Conservation (phyloP, 768 basidiomycete genomes). For the Phylloporus sp. region DNA sequence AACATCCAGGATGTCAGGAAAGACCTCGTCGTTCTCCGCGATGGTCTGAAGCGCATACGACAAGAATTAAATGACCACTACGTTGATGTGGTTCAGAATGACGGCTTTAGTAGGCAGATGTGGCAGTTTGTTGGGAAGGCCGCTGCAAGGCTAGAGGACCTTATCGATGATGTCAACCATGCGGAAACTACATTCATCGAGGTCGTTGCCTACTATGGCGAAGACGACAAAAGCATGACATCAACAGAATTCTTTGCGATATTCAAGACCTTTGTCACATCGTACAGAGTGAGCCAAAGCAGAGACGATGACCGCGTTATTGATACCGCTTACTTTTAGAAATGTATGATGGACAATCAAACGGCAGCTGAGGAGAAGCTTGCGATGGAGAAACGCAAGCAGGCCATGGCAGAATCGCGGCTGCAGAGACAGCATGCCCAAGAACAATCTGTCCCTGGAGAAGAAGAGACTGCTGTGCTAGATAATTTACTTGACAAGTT, state of each 20-base stretch:
- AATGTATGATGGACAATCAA: slow-evolving; percentile 82
- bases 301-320: not conserved
- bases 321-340: slow-evolving; percentile 41
- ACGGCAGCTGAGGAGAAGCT: slow-evolving; percentile 64
- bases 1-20: slow-evolving; percentile 84
- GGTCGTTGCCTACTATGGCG: slow-evolving; percentile 87
- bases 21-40: slow-evolving; percentile 63
- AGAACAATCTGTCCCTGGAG: slow-evolving; percentile 42
- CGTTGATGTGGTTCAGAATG: slow-evolving; percentile 60
- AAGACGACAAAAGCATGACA: slow-evolving; percentile 81
- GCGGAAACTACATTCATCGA: slow-evolving; percentile 82
- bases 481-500: slow-evolving; percentile 71
- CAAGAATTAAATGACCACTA: slow-evolving; percentile 80
- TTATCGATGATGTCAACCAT: slow-evolving; percentile 81
- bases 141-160: slow-evolving; percentile 67
- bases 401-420: slow-evolving; percentile 59
- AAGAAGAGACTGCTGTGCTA: slow-evolving; percentile 54
- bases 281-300: slow-evolving; percentile 62
- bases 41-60: slow-evolving; percentile 73
- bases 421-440: slow-evolving; percentile 47
- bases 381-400: slow-evolving; percentile 64
- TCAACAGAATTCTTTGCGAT: slow-evolving; percentile 93
- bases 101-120: slow-evolving; percentile 88
- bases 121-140: slow-evolving; percentile 83
- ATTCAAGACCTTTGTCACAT: slow-evolving; percentile 95